Base-by-base conservation (phyloP, 139 green algal genomes). In the Zygnema circumcarinatum region DNA sequence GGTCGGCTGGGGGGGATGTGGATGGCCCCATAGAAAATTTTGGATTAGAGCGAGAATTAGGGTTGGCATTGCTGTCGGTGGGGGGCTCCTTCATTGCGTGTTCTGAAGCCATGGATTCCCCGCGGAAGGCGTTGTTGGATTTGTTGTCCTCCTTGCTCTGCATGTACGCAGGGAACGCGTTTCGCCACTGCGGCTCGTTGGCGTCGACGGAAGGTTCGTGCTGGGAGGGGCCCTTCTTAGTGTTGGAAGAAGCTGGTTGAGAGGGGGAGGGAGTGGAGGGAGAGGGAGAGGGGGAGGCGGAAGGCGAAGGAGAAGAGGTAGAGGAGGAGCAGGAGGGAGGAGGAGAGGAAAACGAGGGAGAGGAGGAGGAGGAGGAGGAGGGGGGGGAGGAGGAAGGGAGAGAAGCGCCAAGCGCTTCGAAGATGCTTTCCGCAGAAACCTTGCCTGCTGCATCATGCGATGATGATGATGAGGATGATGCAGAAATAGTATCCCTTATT, bases 91-190 rank as follows among this genome's bases (percentile, higher is more conserved):
- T 1, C 42, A 42, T n/a, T 90, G 39, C 78, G 31, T 36, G 1
- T 32, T 78, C 29, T 2, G 21, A 3, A 54, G 16, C n/a, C 20
- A 38, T 2, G 25, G 56, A 33, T 29, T 35, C 83, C 74, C 31
- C 20, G 2, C n/a, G 22, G n/a, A 76, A 42, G 39, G 74, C 0
- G 32, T 35, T 62, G 2, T 20, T 2, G 16, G 21, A 35, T 32
- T 56, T 32, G 35, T 88, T 33, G 22, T 89, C 35, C 31, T 82
- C 79, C 42, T 82, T 84, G 39, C 84, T 89, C 31, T 89, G 84
- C 84, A 89, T 89, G 40, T 89, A 89, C 2, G 80, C 36, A 32
- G 84, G 84, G 20, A 89, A 89, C 22, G 53, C 41, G 20, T 88
- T 31, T 52, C 16, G 82, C 82, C 82, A 88, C 35, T 89, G 69